Evolutionary conservation across 192 early-diverging fungal species (phyloP), one percentile per base, ranked within the genome.

Genomic region (Glomus cerebriforme): DNA sequence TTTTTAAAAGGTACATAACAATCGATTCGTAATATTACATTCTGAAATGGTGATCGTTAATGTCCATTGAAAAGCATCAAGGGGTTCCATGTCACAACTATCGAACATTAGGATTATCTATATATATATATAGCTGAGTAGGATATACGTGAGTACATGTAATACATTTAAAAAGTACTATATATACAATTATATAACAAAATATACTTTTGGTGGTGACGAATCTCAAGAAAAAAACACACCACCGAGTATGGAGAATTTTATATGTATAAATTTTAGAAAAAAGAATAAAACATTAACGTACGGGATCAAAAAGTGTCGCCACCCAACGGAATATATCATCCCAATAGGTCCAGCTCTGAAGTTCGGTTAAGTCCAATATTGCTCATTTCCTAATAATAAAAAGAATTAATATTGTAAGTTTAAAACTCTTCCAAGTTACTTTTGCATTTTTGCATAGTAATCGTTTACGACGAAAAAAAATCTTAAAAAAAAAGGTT

Each of bases 51-150:
- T 54, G 4, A 99, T 87, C 54, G 98, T 96, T 78, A 96, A 96
- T 67, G 95, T 96, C 98, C 98, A 99, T 83, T 99, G 96, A 83
- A 98, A 96, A n/a, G n/a, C n/a, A 81, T 90, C 95, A 82, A 99
- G 88, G 80, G 97, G 98, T 85, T 99, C 98, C 84, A 99, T 86
- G 81, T 96, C 98, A 85, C 97, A 97, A 85, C 90, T 92, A 89
- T 98, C 97, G 85, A n/a, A 99, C 97, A 89, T 99, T 99, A 68
- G 97, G 97, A 86, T 43, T 43, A 43, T 43, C 39, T n/a, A n/a
- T n/a, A n/a, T n/a, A n/a, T n/a, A n/a, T 43, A 12, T 43, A 37
- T 37, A 37, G n/a, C n/a, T 37, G 8, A n/a, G 8, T 7, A 37
- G 37, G 7, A 9, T 39, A n/a, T n/a, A n/a, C n/a, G n/a, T n/a